phyloP scores from a whole-genome alignment of 2,329 filamentous ascomycete genomes.

The Ustulina deusta region DNA sequence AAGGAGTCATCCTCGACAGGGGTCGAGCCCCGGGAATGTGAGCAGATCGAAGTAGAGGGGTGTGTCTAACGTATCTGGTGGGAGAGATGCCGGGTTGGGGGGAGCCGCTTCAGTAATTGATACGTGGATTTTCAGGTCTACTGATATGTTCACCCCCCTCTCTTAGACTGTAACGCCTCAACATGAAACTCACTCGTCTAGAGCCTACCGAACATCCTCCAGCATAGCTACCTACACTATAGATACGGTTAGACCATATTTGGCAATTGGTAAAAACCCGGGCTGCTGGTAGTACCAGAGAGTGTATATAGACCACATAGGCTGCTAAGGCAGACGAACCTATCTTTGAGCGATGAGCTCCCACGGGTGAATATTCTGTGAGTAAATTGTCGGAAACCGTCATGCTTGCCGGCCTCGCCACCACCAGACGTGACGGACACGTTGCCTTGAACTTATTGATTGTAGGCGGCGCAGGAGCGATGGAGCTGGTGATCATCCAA shows the following conservation, averaged over 20 bases:
- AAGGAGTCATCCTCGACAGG: conserved; percentile 27
- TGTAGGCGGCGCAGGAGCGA: background rate
- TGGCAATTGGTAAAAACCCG: conserved; percentile 2
- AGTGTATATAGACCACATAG: no score
- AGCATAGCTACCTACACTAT: background rate
- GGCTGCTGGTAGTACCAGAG: background rate
- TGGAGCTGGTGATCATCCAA: conserved; percentile 1
- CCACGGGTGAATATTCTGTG: background rate
- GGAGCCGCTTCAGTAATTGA: background rate
- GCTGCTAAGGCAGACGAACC: background rate
- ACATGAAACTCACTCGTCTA: conserved; percentile 35
- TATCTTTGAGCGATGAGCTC: background rate
- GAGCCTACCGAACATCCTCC: no score
- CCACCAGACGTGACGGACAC: background rate
- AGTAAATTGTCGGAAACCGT: background rate
- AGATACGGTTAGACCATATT: background rate
- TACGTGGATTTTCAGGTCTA: background rate
- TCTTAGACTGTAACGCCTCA: conserved; percentile 4
- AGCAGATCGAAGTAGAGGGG: background rate
- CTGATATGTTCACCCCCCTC: conserved; percentile 6
- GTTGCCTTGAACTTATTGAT: background rate
- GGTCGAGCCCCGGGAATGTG: conserved; percentile 17
- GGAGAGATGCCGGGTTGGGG: background rate
- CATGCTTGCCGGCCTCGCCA: background rate
- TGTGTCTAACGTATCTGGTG: conserved; percentile 1